Conservation (phyloP, 148 eudicot species). For the Chenopodium formosanum region DNA sequence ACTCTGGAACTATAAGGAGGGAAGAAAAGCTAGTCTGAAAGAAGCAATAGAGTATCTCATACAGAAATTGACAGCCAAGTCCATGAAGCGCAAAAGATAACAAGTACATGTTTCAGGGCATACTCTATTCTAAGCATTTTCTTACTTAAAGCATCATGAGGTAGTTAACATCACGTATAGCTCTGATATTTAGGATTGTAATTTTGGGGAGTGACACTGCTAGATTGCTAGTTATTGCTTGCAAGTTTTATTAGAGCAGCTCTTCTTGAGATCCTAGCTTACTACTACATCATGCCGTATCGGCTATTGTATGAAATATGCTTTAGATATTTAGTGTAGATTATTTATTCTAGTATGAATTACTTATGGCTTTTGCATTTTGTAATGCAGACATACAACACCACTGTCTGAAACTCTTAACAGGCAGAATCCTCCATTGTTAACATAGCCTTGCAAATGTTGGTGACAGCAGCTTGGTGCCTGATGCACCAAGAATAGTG, state of each 20-base stretch:
- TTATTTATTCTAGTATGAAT: too few species aligned
- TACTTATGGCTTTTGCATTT: neutral
- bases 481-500: neutral
- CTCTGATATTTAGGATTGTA: neutral
- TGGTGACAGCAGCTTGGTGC: neutral
- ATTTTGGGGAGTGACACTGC: neutral
- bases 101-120: neutral
- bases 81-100: constrained; percentile 39
- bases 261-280: neutral
- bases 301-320: neutral
- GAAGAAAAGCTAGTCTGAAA: constrained; percentile 46
- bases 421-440: neutral
- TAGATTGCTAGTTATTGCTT: neutral
- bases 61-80: constrained; percentile 36
- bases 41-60: constrained; percentile 44
- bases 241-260: neutral
- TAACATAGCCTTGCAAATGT: neutral
- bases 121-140: neutral
- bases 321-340: too few species aligned
- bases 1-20: constrained; percentile 49
- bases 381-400: neutral
- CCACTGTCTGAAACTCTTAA: neutral
- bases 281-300: neutral
- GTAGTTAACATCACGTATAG: neutral
- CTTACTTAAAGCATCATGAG: neutral